phyloP scores from a whole-genome alignment of 805 yeast genomes.

The Kodamaea neixiangensis region DNA sequence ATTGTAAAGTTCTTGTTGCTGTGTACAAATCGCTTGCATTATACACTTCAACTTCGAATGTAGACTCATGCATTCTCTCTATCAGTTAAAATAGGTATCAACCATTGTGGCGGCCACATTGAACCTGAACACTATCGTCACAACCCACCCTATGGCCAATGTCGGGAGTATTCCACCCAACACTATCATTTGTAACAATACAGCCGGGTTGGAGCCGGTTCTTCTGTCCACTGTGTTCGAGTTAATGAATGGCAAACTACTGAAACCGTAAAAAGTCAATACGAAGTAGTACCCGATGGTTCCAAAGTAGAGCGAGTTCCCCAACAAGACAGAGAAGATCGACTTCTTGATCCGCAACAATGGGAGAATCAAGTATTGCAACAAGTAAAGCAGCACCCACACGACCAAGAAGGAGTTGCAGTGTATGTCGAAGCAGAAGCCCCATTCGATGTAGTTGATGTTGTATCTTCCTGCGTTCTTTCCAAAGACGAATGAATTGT shows the following conservation, averaged over 20 bases:
- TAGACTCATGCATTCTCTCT: background rate
- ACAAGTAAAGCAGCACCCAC: constrained; percentile 72
- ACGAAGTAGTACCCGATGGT: constrained; percentile 76
- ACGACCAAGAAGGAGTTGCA: constrained; percentile 84
- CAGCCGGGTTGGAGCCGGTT: constrained; percentile 43
- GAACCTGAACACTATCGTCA: constrained; percentile 62
- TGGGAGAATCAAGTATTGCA: constrained; percentile 78
- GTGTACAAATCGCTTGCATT: too few relatives aligned
- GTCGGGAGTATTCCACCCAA: constrained; percentile 66
- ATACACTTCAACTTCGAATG: too few relatives aligned
- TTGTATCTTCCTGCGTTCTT: constrained; percentile 23
- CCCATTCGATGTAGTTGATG: constrained; percentile 72
- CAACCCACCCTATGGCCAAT: constrained; percentile 57
- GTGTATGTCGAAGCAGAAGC: constrained; percentile 91
- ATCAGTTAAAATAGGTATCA: constrained; percentile 41
- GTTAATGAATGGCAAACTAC: constrained; percentile 39
- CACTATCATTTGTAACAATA: constrained; percentile 52
- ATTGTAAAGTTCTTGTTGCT: background rate
- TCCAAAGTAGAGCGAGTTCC: constrained; percentile 74
- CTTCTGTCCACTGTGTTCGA: constrained; percentile 8
- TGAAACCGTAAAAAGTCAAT: constrained; percentile 85
- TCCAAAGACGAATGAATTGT: constrained; percentile 28
- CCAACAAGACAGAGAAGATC: constrained; percentile 63
- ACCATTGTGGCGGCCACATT: constrained; percentile 72
- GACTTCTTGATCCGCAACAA: constrained; percentile 64